phyloP scores from a whole-genome alignment of 2,329 filamentous ascomycete species.

The Xylariales sp. region DNA sequence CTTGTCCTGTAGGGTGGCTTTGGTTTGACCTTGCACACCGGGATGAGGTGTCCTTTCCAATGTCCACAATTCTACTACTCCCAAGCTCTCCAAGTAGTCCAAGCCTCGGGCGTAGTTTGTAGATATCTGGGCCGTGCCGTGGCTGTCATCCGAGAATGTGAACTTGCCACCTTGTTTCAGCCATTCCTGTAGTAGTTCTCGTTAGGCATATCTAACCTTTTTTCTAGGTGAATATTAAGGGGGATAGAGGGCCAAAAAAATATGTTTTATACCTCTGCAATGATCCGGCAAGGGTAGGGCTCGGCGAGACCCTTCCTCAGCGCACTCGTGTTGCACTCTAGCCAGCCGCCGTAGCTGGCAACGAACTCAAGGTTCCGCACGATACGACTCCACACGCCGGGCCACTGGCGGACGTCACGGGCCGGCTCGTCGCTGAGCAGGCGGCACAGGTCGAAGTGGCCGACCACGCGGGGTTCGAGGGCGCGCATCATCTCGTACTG shows the following conservation, averaged over 20 bases:
- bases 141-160: slow-evolving; percentile 92
- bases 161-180: slow-evolving; percentile 71
- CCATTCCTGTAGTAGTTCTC: slow-evolving; percentile 58
- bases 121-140: slow-evolving; percentile 82
- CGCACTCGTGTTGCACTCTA: slow-evolving; percentile 87
- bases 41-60: slow-evolving; percentile 34
- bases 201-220: too few species aligned
- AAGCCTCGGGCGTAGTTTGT: slow-evolving; percentile 73
- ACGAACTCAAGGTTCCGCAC: slow-evolving; percentile 70
- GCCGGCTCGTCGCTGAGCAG: slow-evolving; percentile 69
- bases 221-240: too few species aligned
- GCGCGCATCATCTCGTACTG: slow-evolving; percentile 76
- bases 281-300: slow-evolving; percentile 77
- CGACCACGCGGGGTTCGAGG: slow-evolving; percentile 73
- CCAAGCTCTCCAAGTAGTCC: slow-evolving; percentile 63
- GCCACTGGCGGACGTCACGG: slow-evolving; percentile 52
- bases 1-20: slow-evolving; percentile 35
- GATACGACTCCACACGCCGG: slow-evolving; percentile 68
- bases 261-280: slow-evolving; percentile 62
- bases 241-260: slow-evolving; percentile 4
- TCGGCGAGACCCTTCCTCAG: slow-evolving; percentile 86
- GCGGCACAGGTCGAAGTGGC: slow-evolving; percentile 90
- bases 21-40: slow-evolving; percentile 19
- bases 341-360: slow-evolving; percentile 68
- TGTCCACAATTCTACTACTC: slow-evolving; percentile 60